Evolutionary conservation across 1,284 basidiomycete genomes (phyloP).

Genomic region (Leccinum olivaceoglutinosum): DNA sequence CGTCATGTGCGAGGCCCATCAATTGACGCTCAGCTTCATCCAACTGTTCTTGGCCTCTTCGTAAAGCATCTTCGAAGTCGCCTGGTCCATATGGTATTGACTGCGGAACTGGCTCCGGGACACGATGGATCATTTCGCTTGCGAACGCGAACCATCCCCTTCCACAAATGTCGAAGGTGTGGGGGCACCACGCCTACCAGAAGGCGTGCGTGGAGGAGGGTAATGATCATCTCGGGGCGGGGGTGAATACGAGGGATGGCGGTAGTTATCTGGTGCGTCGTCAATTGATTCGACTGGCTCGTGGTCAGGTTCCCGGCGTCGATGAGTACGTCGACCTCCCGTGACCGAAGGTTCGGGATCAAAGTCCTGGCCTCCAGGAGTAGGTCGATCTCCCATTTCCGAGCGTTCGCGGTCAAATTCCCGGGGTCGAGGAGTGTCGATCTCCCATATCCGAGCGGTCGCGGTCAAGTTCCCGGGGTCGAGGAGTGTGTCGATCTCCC

Average conservation of each 20-base stretch:
- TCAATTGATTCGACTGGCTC: background rate
- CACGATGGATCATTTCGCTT: conserved; percentile 25
- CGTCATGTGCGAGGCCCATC: conserved; percentile 39
- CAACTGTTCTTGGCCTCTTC: conserved; percentile 48
- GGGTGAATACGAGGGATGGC: conserved; percentile 17
- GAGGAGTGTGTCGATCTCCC: background rate
- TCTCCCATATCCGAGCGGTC: background rate
- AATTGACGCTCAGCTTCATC: conserved; percentile 49
- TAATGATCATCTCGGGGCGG: background rate
- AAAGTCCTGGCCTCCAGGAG: no score
- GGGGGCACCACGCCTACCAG: conserved; percentile 10
- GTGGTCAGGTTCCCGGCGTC: background rate
- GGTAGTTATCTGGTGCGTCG: conserved; percentile 10
- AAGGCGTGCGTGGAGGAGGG: conserved; percentile 6
- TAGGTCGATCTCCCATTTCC: background rate
- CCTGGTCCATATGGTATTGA: conserved; percentile 4
- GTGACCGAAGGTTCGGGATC: no score
- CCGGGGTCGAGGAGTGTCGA: background rate
- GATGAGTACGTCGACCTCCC: background rate
- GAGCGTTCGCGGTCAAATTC: conserved; percentile 12
- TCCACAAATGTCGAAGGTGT: conserved; percentile 14
- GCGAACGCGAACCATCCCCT: conserved; percentile 17
- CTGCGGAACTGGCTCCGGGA: conserved; percentile 17
- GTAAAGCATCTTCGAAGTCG: conserved; percentile 43
- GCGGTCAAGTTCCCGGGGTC: background rate